phyloP scores from a whole-genome alignment of 1,284 basidiomycete genomes.

The Phylloboletellus chloephorus region DNA sequence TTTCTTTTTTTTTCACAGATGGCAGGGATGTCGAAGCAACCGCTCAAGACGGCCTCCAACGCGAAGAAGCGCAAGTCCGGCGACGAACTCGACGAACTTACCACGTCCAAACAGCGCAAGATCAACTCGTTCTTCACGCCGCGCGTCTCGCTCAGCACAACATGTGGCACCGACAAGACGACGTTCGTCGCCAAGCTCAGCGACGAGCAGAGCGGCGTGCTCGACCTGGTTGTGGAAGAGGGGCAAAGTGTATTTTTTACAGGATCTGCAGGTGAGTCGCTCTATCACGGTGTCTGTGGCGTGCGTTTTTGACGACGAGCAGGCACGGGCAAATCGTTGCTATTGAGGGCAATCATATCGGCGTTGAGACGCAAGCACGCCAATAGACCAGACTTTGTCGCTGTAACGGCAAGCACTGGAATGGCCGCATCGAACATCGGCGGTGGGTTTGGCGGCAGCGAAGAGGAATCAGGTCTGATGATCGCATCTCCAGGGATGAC shows the following conservation, averaged over 20 bases:
- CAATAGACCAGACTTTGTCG: constrained; percentile 53
- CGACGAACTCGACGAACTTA: constrained; percentile 23
- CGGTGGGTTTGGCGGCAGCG: constrained; percentile 38
- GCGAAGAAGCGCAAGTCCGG: constrained; percentile 41
- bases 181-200: constrained; percentile 37
- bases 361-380: constrained; percentile 63
- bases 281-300: not conserved
- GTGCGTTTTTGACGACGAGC: not conserved
- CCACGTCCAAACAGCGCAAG: constrained; percentile 34
- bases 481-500: constrained; percentile 42
- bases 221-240: constrained; percentile 44
- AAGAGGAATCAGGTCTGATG: not conserved
- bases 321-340: constrained; percentile 80
- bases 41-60: constrained; percentile 17
- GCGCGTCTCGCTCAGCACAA: constrained; percentile 32
- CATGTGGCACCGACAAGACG: constrained; percentile 30
- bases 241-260: constrained; percentile 50
- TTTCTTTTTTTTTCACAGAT: constrained; percentile 6
- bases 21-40: constrained; percentile 12
- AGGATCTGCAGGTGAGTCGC: constrained; percentile 43
- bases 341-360: constrained; percentile 70
- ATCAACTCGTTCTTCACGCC: constrained; percentile 45
- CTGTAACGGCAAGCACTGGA: constrained; percentile 64
- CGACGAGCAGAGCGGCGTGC: constrained; percentile 38
- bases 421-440: constrained; percentile 83